Conservation (phyloP, 2,329 filamentous ascomycete genomes). For the Alternaria sp. region DNA sequence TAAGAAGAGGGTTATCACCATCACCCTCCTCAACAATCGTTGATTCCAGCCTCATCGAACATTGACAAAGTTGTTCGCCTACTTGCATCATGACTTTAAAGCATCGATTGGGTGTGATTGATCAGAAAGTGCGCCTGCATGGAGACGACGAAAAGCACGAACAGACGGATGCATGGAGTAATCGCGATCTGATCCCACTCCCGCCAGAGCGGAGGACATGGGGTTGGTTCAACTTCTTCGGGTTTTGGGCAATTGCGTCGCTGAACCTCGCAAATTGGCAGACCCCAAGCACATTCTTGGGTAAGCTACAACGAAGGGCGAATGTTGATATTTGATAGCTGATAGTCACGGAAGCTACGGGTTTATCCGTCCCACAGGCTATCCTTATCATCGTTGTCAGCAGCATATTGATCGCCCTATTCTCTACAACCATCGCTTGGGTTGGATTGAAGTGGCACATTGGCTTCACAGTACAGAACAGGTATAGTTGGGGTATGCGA, state of each 20-base stretch:
- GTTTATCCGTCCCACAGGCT: conserved; percentile 59
- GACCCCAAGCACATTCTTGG: conserved; percentile 58
- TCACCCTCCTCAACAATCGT: not conserved
- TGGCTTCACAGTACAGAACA: conserved; percentile 60
- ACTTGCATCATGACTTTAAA: conserved; percentile 15
- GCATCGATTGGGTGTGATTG: conserved; percentile 33
- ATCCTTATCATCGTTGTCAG: conserved; percentile 60
- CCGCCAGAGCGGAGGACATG: conserved; percentile 53
- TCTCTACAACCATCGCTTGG: conserved; percentile 59
- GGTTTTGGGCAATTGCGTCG: conserved; percentile 53
- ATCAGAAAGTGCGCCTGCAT: conserved; percentile 49
- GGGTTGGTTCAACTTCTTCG: conserved; percentile 56
- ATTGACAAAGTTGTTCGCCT: not conserved
- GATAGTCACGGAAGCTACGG: conserved; percentile 47
- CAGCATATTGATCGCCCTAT: conserved; percentile 54
- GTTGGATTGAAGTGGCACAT: conserved; percentile 61
- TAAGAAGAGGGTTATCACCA: not conserved
- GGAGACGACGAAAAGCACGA: conserved; percentile 55
- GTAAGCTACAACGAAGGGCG: conserved; percentile 20
- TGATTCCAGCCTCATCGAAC: not conserved
- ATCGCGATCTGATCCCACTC: conserved; percentile 51
- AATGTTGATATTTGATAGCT: not conserved
- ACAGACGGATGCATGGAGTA: conserved; percentile 56
- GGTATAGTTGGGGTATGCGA: conserved; percentile 61
- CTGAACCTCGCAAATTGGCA: conserved; percentile 59